phyloP scores from a whole-genome alignment of 257 asterid species.

The Ophiorrhiza pumila region DNA sequence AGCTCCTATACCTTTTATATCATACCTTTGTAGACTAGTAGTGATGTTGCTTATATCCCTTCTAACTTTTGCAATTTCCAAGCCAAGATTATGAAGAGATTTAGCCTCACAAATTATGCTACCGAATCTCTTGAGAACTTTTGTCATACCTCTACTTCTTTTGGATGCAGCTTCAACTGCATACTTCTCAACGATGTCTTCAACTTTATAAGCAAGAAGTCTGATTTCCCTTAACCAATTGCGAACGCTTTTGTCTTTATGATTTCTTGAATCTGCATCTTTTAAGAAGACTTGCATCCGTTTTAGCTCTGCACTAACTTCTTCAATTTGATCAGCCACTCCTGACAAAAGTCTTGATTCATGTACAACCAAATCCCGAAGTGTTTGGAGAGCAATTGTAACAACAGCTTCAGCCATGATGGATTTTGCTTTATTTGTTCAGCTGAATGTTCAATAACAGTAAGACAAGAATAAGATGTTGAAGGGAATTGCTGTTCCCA shows the following conservation, averaged over 20 bases:
- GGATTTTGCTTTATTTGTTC: not conserved
- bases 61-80: not conserved
- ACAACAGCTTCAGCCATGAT: not conserved
- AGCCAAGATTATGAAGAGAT: not conserved
- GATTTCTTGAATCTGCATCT: slow-evolving; percentile 5
- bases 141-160: not conserved
- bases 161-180: not conserved
- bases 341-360: not conserved
- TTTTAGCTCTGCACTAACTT: not conserved
- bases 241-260: not conserved
- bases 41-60: not conserved
- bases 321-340: not conserved
- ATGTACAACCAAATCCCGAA: not conserved
- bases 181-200: slow-evolving; percentile 9
- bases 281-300: slow-evolving; percentile 1
- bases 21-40: not conserved
- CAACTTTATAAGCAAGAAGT: not conserved
- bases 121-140: not conserved
- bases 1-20: not conserved
- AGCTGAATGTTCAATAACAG: too few species aligned
- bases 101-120: not conserved
- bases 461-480: too few species aligned
- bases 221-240: not conserved
- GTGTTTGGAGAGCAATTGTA: not conserved
- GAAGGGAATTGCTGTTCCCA: too few species aligned